Evolutionary conservation across 1,284 basidiomycete species (phyloP).

Genomic region (Porodaedalea pini): DNA sequence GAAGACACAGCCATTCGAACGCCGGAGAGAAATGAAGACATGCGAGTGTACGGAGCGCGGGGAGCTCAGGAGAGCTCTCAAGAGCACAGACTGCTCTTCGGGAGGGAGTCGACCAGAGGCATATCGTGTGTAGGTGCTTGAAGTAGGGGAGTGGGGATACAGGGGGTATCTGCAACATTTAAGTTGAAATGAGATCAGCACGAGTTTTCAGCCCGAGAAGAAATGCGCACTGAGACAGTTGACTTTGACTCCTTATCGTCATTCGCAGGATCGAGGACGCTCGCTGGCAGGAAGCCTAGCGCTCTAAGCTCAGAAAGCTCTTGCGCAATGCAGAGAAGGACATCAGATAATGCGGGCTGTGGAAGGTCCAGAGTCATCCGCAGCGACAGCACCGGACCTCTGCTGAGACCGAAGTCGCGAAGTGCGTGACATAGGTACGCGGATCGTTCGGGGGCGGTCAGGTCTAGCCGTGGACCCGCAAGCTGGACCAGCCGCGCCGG

Average conservation of each 20-base stretch:
- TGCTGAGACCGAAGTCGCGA: background rate
- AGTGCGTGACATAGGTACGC: background rate
- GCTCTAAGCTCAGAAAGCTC: background rate
- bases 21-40: constrained; percentile 13
- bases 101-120: constrained; percentile 10
- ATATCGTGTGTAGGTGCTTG: constrained; percentile 11
- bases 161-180: background rate
- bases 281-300: constrained; percentile 6
- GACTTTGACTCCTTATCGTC: background rate
- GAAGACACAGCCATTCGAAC: constrained; percentile 16
- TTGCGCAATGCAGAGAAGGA: constrained; percentile 2
- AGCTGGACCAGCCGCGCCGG: background rate
- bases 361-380: constrained; percentile 1
- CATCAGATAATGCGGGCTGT: background rate
- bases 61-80: background rate
- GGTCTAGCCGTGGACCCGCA: background rate
- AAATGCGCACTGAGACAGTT: no score
- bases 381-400: constrained; percentile 1
- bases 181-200: no score
- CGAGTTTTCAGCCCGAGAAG: no score
- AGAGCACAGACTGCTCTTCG: background rate
- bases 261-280: background rate
- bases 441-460: background rate
- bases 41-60: constrained; percentile 11
- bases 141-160: background rate